These are phyloP conservation scores for Alternaria burnsii DNA, from an alignment of 2,329 filamentous ascomycete genomes.

Conservation along the genomic window DNA sequence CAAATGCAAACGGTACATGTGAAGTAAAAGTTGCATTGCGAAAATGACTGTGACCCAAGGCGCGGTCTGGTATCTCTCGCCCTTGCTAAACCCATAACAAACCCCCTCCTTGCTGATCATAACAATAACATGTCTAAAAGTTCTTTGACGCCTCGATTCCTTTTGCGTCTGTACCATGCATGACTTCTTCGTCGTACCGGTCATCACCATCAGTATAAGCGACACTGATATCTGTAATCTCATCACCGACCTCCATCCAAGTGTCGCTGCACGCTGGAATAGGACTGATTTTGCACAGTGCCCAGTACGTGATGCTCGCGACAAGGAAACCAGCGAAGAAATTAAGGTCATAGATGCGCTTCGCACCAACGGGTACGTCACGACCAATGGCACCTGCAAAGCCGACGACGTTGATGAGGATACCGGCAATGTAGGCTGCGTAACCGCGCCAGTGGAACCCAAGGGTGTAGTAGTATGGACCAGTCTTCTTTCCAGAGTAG, in stretches of 20 bases:
- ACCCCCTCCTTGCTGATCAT: neutral
- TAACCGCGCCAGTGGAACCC: slow-evolving; percentile 88
- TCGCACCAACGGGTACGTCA: slow-evolving; percentile 77
- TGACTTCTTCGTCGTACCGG: slow-evolving; percentile 39
- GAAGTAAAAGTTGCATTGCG: neutral
- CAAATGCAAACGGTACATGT: neutral
- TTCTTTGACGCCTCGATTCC: slow-evolving; percentile 20
- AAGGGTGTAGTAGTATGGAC: slow-evolving; percentile 76
- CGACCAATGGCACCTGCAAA: slow-evolving; percentile 83
- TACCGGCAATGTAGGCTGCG: slow-evolving; percentile 80
- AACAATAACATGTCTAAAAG: slow-evolving; percentile 11
- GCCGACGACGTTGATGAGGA: slow-evolving; percentile 89
- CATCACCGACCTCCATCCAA: slow-evolving; percentile 78
- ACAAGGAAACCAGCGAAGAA: slow-evolving; percentile 88
- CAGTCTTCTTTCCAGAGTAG: slow-evolving; percentile 73
- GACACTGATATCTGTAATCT: slow-evolving; percentile 38
- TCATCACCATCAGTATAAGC: slow-evolving; percentile 39
- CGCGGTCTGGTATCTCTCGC: slow-evolving; percentile 18
- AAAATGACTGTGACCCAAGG: slow-evolving; percentile 16
- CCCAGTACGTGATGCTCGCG: slow-evolving; percentile 71
- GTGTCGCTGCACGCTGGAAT: slow-evolving; percentile 75
- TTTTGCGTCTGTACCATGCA: slow-evolving; percentile 31
- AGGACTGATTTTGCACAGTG: slow-evolving; percentile 73
- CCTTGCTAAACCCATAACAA: neutral
- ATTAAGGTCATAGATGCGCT: slow-evolving; percentile 89